These are phyloP conservation scores for Amylocarpus encephaloides DNA, from an alignment of 2,329 filamentous ascomycete species.

Conservation along the genomic window DNA sequence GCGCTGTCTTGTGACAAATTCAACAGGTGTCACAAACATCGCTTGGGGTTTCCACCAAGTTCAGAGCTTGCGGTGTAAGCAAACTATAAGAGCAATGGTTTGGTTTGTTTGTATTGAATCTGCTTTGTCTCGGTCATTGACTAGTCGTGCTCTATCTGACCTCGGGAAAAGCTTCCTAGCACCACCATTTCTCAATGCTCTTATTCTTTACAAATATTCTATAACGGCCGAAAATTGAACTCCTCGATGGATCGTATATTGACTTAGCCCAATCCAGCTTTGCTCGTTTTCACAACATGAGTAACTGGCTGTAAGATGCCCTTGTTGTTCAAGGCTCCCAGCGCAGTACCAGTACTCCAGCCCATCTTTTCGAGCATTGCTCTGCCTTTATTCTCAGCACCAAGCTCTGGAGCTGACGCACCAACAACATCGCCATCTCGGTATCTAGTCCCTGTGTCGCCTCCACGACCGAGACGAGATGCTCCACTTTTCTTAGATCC, in stretches of 20 bases:
- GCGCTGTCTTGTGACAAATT: too few relatives aligned
- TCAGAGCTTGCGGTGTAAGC: too few relatives aligned
- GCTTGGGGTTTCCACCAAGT: too few relatives aligned
- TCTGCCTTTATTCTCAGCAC: constrained; percentile 73
- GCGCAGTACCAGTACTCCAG: constrained; percentile 78
- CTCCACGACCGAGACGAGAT: constrained; percentile 32
- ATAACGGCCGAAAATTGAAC: too few relatives aligned
- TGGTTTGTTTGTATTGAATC: too few relatives aligned
- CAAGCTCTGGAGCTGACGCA: constrained; percentile 75
- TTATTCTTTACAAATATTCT: background rate
- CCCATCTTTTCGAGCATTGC: constrained; percentile 96
- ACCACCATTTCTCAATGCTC: background rate
- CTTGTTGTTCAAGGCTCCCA: constrained; percentile 77
- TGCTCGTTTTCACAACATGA: constrained; percentile 80
- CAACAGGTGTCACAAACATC: too few relatives aligned
- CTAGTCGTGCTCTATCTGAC: too few relatives aligned
- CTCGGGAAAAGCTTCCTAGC: too few relatives aligned
- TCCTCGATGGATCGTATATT: too few relatives aligned
- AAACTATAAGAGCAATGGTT: too few relatives aligned
- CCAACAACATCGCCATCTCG: constrained; percentile 86
- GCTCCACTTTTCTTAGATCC: constrained; percentile 29
- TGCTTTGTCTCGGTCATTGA: too few relatives aligned
- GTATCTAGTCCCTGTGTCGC: constrained; percentile 48
- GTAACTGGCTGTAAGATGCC: constrained; percentile 81
- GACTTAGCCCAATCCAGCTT: constrained; percentile 65